These are phyloP conservation scores for Botrytis cinerea DNA, from an alignment of 2,329 filamentous ascomycete species.

Conservation along the genomic window DNA sequence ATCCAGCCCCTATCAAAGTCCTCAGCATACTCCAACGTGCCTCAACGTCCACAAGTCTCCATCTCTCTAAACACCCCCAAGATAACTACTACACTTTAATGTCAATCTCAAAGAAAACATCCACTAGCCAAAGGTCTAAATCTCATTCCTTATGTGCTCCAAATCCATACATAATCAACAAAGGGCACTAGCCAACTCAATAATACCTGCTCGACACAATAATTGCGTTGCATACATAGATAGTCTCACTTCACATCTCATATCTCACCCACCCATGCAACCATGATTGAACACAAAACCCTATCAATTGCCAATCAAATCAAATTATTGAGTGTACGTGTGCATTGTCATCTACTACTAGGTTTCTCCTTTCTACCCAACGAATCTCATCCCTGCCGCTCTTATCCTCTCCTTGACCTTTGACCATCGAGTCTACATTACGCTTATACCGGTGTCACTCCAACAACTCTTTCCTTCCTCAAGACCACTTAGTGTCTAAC, in stretches of 20 bases:
- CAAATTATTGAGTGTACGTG: slow-evolving; percentile 9
- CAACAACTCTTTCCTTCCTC: not conserved
- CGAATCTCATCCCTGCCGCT: not conserved
- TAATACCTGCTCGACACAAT: not conserved
- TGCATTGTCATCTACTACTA: slow-evolving; percentile 7
- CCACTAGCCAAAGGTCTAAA: not conserved
- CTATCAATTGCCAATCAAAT: not conserved
- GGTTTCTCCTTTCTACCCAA: not conserved
- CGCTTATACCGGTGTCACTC: not conserved
- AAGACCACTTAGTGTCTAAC: not conserved
- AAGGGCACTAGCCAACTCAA: not conserved
- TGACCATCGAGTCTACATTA: not conserved
- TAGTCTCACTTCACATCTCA: not conserved
- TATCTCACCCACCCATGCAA: not conserved
- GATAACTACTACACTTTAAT: not conserved
- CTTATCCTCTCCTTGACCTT: too few relatives aligned
- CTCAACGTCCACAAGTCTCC: not conserved
- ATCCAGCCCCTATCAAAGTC: not conserved
- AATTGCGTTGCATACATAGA: not conserved
- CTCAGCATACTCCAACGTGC: not conserved
- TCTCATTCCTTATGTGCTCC: not conserved
- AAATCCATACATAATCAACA: not conserved
- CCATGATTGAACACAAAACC: not conserved
- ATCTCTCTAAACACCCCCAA: not conserved
- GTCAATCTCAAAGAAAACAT: not conserved